Base-by-base conservation (phyloP, 2,329 filamentous ascomycete species). In the Thielaviopsis ethacetica region DNA sequence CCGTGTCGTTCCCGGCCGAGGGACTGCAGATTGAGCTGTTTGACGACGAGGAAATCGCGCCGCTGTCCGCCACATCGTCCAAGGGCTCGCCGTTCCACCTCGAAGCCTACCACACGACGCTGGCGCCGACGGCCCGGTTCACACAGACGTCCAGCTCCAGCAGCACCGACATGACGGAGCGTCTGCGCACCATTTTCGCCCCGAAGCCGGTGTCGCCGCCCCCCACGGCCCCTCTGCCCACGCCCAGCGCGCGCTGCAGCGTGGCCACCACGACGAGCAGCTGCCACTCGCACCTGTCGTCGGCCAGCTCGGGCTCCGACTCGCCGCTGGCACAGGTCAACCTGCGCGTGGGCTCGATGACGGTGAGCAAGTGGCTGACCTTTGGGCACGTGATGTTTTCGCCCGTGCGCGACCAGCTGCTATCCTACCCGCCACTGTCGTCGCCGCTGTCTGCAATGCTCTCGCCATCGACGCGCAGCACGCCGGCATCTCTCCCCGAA, bases 11-110 rank as follows among this genome's bases (percentile, higher is more conserved):
- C 67, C 79, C 95, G 1, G 96, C 91, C 90, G 84, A 90, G 56
- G 91, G 94, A 70, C 96, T 94, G 66, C 84, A 96, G 63, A 91
- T 96, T 65, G 73, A 96, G 13, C 79, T 96, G 57, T 87, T 87
- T 56, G 84, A 88, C 12, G 77, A 76, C 10, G 67, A 68, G 0
- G 60, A 66, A 34, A 72, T 73, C 62, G 71, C 71, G 1, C 75
- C 76, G 2, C 71, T 71, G 1, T 82, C 80, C 0, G 72, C 76
- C 5, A 77, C 76, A 0, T 82, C 80, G 0, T 83, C 82, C 0
- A 73, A 75, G 26, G 78, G 78, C 0, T 67, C 75, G 59, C 76
- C 82, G 22, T 79, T 83, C 65, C 75, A 79, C 62, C 73, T 81
- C 13, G 77, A 82, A 63, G 72, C 68, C 1, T 77, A 77, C 54